Conservation (phyloP, 106 monocot species). For the Apostasia ramifera region DNA sequence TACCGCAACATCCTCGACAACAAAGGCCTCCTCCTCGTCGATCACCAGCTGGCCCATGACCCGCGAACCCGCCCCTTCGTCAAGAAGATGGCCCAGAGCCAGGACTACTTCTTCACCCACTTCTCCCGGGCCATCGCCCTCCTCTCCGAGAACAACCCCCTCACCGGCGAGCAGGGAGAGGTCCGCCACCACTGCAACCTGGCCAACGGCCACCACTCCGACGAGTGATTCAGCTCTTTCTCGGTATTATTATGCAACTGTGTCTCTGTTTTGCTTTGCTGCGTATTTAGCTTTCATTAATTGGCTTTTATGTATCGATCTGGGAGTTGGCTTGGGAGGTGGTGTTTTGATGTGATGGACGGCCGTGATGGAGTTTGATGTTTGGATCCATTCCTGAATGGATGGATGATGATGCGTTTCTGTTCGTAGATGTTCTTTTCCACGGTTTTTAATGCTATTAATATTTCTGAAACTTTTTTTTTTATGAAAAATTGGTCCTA, state of each 20-base stretch:
- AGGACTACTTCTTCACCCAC: constrained; percentile 70
- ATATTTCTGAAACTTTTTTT: no score
- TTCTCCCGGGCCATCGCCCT: constrained; percentile 49
- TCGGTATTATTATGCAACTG: not conserved
- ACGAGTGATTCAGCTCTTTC: not conserved
- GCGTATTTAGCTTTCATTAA: no score
- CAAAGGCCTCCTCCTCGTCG: constrained; percentile 70
- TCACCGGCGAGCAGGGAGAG: constrained; percentile 67
- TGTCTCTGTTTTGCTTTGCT: not conserved
- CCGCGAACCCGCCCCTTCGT: constrained; percentile 41
- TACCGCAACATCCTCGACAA: constrained; percentile 70
- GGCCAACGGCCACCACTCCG: constrained; percentile 42
- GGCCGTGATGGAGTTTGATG: no score
- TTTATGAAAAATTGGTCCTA: no score
- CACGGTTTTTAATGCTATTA: no score
- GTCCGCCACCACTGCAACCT: constrained; percentile 55
- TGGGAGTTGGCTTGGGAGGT: no score
- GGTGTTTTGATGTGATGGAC: no score
- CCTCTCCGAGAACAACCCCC: constrained; percentile 71
- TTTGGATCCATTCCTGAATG: no score
- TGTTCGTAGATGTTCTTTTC: no score
- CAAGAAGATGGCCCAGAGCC: constrained; percentile 75
- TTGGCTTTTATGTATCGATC: no score
- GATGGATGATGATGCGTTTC: no score
- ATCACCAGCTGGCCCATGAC: constrained; percentile 62